Evolutionary conservation across 768 basidiomycete genomes (phyloP), one percentile per base, ranked within the genome.

Genomic region (Boletus eberwhitei): DNA sequence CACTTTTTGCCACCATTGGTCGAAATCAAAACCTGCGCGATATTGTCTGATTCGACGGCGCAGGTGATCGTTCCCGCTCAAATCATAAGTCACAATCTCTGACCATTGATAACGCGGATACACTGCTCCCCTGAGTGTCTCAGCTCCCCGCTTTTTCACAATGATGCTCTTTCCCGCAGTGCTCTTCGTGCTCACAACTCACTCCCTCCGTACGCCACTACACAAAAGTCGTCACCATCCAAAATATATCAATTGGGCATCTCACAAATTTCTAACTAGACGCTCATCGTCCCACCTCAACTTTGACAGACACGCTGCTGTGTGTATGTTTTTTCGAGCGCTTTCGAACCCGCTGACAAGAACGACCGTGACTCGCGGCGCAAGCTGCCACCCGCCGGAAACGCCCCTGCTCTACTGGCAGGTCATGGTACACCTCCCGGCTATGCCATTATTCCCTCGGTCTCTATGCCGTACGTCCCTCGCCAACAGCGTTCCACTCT

Each of bases 401-500:
- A 58, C 14, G 65, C 63, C 4, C 56, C 58, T 26, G 42, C 54
- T 14, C 36, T 67, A 17, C 44, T 66, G 0, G 48, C 57, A 36
- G 50, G 52, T 21, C 52, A 54, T 12, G 43, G 48, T 13, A 55
- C 46, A 13, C 54, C 22, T 17, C 43, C 53, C 11, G 37, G 50
- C 24, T 57, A 64, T 19, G 9, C 13, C 26, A 45, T n/a, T n/a
- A n/a, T 67, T 16, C 52, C 65, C 14, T 21, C 55, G 52, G 6
- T 37, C 3, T 59, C 24, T 17, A 37, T 8, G 52, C 62, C 7
- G 66, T 68, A 68, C 41, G 60, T 58, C 43, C 32, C 7, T n/a
- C 8, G 21, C 59, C 36, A 24, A 51, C 32, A 48, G 2, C 29
- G 57, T 11, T 52, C 58, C 31, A 37, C 24, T 37, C 36, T 21